Conservation (phyloP, 2,329 filamentous ascomycete species). For the Phyllosticta citribraziliensis region DNA sequence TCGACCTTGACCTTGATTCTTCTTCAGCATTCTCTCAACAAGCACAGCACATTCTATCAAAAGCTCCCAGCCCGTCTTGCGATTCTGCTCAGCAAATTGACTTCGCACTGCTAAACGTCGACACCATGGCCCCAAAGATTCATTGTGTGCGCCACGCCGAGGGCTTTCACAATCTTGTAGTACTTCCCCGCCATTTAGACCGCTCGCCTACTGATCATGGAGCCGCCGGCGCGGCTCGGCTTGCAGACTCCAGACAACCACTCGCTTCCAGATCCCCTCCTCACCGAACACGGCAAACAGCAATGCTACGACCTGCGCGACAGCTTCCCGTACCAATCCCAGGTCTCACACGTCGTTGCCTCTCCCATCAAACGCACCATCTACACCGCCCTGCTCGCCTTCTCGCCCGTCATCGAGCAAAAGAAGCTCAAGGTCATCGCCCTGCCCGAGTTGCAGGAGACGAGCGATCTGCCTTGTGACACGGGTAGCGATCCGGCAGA, state of each 20-base stretch:
- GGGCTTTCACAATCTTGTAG: conserved; percentile 67
- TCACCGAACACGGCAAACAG: conserved; percentile 59
- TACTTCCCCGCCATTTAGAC: conserved; percentile 19
- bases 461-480: conserved; percentile 64
- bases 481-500: conserved; percentile 50
- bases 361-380: conserved; percentile 71
- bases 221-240: conserved; percentile 38
- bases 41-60: no score
- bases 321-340: conserved; percentile 51
- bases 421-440: conserved; percentile 45
- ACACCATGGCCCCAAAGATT: conserved; percentile 32
- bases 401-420: conserved; percentile 39
- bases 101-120: no score
- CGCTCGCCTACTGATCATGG: no score
- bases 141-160: conserved; percentile 63
- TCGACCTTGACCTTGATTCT: not conserved
- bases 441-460: conserved; percentile 71
- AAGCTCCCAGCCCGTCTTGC: no score
- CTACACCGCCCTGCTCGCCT: conserved; percentile 61
- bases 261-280: conserved; percentile 54
- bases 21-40: not conserved
- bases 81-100: no score
- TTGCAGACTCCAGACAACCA: conserved; percentile 37
- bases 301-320: conserved; percentile 48
- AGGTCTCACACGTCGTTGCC: conserved; percentile 60